Conservation (phyloP, 176 grass and related monocot species). For the Eremochloa ophiuroides region DNA sequence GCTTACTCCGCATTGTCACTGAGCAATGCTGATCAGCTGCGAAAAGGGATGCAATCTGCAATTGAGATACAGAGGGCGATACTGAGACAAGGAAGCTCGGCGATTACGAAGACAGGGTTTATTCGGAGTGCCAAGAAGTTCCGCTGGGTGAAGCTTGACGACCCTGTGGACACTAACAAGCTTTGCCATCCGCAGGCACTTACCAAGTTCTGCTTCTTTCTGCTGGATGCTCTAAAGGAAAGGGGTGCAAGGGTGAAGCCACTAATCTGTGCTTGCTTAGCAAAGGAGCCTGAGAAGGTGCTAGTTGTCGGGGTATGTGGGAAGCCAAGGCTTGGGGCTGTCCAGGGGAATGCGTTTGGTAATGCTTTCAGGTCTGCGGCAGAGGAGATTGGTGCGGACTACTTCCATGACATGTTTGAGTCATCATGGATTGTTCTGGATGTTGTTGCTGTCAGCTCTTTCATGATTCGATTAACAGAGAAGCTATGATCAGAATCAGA, state of each 20-base stretch:
- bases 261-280: slow-evolving; percentile 64
- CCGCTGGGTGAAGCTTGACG: slow-evolving; percentile 83
- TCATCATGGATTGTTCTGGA: slow-evolving; percentile 89
- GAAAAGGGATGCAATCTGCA: slow-evolving; percentile 75
- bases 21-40: slow-evolving; percentile 64
- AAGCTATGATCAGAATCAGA: slow-evolving; percentile 52
- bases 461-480: slow-evolving; percentile 84
- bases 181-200: slow-evolving; percentile 79
- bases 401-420: slow-evolving; percentile 82
- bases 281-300: slow-evolving; percentile 56
- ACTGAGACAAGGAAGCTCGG: slow-evolving; percentile 81
- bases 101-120: slow-evolving; percentile 76
- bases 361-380: slow-evolving; percentile 62
- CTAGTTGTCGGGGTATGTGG: slow-evolving; percentile 72
- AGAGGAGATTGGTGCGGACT: slow-evolving; percentile 61
- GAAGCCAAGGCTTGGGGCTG: slow-evolving; percentile 72
- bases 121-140: slow-evolving; percentile 81
- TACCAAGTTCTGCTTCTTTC: slow-evolving; percentile 81
- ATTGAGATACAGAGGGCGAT: slow-evolving; percentile 85
- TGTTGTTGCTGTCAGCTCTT: slow-evolving; percentile 59
- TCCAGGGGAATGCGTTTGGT: slow-evolving; percentile 80
- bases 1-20: slow-evolving; percentile 75
- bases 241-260: slow-evolving; percentile 83
- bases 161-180: slow-evolving; percentile 57
- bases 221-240: slow-evolving; percentile 88